A percentile compares a stretch with the other conserved stretches of the same genome.
Conservation (phyloP, 352 stramenopile genomes). For the Peronospora farinosa region DNA sequence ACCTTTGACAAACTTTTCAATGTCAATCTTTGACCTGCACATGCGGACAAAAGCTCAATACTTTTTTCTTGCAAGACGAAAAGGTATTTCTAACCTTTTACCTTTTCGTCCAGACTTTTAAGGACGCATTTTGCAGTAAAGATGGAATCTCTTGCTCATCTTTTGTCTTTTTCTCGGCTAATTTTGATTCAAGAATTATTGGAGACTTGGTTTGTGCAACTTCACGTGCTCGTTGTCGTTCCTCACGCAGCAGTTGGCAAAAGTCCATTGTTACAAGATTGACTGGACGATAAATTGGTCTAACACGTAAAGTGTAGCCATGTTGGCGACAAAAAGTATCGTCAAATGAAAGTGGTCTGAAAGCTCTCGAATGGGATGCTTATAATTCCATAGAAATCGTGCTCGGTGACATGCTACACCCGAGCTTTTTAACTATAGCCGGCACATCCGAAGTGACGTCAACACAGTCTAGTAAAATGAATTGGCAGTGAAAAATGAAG, state of each 20-base stretch:
- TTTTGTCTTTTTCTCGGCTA: background rate
- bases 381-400: too few relatives aligned
- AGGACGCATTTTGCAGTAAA: constrained; percentile 9
- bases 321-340: too few relatives aligned
- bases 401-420: too few relatives aligned
- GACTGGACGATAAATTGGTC: constrained; percentile 12
- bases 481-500: too few relatives aligned
- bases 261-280: constrained; percentile 42
- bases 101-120: constrained; percentile 32
- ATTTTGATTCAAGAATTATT: background rate
- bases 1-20: constrained; percentile 29
- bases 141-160: background rate
- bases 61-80: too few relatives aligned
- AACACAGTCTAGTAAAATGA: too few relatives aligned
- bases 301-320: background rate
- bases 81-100: constrained; percentile 1
- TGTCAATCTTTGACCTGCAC: constrained; percentile 25
- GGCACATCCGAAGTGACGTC: too few relatives aligned
- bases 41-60: background rate
- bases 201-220: constrained; percentile 2
- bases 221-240: constrained; percentile 37
- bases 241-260: constrained; percentile 40
- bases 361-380: too few relatives aligned
- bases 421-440: too few relatives aligned
- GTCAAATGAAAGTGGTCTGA: too few relatives aligned